Percentiles rank a stretch among this genome's conserved stretches.
phyloP scores from a whole-genome alignment of 129 eudicot species.

The Helianthus annuus region DNA sequence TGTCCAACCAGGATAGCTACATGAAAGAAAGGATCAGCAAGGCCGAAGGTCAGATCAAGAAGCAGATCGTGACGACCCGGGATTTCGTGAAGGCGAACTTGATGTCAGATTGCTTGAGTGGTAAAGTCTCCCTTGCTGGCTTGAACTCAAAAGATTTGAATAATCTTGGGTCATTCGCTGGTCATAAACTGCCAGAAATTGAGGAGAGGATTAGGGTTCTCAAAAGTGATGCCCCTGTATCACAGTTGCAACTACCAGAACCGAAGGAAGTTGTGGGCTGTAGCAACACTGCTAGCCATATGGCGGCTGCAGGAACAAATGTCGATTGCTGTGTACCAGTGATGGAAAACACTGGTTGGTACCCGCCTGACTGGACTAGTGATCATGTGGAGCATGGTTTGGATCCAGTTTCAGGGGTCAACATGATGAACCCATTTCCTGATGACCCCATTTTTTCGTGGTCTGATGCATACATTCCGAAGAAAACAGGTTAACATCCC shows the following conservation, averaged over 20 bases:
- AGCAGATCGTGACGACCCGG: slow-evolving; percentile 9
- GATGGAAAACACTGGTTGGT: slow-evolving; percentile 22
- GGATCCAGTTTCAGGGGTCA: slow-evolving; percentile 17
- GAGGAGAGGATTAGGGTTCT: slow-evolving; percentile 16
- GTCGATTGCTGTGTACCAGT: slow-evolving; percentile 6
- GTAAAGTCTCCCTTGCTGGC: neutral
- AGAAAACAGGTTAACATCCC: neutral
- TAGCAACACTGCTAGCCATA: neutral
- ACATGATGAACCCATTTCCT: slow-evolving; percentile 2
- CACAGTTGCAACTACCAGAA: neutral
- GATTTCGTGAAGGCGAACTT: neutral
- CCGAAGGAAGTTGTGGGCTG: neutral
- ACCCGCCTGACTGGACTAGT: slow-evolving; percentile 31
- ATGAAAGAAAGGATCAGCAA: slow-evolving; percentile 23
- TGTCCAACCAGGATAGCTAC: slow-evolving; percentile 29
- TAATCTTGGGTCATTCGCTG: slow-evolving; percentile 4
- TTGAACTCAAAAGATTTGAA: neutral
- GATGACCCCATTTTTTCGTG: slow-evolving; percentile 10
- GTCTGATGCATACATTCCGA: slow-evolving; percentile 26
- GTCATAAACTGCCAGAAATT: slow-evolving; percentile 28
- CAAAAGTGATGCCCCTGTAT: slow-evolving; percentile 8
- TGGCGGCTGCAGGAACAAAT: neutral
- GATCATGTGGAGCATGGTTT: slow-evolving; percentile 10
- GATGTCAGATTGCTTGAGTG: slow-evolving; percentile 35
- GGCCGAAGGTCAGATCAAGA: slow-evolving; percentile 7